Base-by-base conservation (phyloP, 768 basidiomycete genomes). In the Rhodocollybia butyracea region DNA sequence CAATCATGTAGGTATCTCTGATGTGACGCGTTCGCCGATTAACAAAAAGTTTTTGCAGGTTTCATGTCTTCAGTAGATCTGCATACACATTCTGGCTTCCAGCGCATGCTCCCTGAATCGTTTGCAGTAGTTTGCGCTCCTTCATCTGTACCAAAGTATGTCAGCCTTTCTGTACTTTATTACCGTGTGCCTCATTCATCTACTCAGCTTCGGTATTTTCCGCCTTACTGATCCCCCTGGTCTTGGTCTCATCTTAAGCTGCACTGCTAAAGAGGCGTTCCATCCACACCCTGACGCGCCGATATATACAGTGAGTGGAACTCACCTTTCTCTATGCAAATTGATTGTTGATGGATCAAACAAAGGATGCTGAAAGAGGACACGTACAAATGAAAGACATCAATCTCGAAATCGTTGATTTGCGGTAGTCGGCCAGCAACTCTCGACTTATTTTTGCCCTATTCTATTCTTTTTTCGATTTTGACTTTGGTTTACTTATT, bases 1-100 rank as follows among this genome's bases (percentile, higher is more conserved):
- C 93, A 94, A 61, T 87, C 88, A 53, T 94, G 92, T 86, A 59
- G 57, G 84, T 75, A 8, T n/a, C 29, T 7, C 30, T 21, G 22
- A 13, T 22, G 12, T 26, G 15, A 45, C 21, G 12, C 19, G 15
- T 19, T 30, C 27, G 11, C 3, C 4, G 3, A n/a, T 39, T 22
- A 21, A 34, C n/a, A 50, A 10, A 38, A 5, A 22, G 29, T 40
- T 27, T 42, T 43, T 22, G 2, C 56, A 88, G 85, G 85, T 69
- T 97, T 97, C 73, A 93, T 96, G 89, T 94, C 93, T 5, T 95
- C 93, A 7, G 86, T 95, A 17, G 94, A 96, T 67, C 69, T 97
- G 21, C 94, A 97, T 62, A 95, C 93, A 2, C 94, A 95, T 68
- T 85, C 89, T 1, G 87, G 82, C 7, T 97, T 94, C 71, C 94